Percentiles rank a stretch among this genome's conserved stretches.
Evolutionary conservation across 1,139 yeast genomes (phyloP).

Genomic region (Suhomyces panamericanus): DNA sequence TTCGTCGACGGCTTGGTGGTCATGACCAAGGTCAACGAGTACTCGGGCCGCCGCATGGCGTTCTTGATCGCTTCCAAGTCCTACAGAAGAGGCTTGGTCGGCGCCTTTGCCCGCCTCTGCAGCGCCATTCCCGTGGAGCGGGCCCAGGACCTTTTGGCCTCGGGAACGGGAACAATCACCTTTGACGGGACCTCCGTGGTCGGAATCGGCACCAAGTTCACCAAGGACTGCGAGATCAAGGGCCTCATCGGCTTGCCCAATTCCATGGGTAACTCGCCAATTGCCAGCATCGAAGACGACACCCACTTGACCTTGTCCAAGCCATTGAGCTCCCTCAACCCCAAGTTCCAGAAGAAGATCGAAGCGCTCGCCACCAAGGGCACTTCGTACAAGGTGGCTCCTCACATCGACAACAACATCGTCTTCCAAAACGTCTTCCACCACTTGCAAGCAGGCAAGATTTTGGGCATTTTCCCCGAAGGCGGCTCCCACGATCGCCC

Average conservation of each 20-base stretch:
- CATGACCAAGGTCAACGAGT: slow-evolving; percentile 39
- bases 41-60: slow-evolving; percentile 35
- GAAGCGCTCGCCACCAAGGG: slow-evolving; percentile 45
- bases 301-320: slow-evolving; percentile 49
- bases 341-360: slow-evolving; percentile 26
- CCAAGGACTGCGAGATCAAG: slow-evolving; percentile 44
- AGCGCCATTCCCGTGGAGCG: slow-evolving; percentile 73
- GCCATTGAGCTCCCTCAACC: slow-evolving; percentile 43
- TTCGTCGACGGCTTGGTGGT: slow-evolving; percentile 46
- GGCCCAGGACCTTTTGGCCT: slow-evolving; percentile 62
- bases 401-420: slow-evolving; percentile 59
- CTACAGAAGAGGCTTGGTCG: slow-evolving; percentile 34
- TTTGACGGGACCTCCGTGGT: slow-evolving; percentile 41
- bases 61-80: slow-evolving; percentile 24
- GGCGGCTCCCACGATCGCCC: slow-evolving; percentile 95
- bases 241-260: slow-evolving; percentile 65
- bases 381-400: slow-evolving; percentile 55
- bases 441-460: slow-evolving; percentile 55
- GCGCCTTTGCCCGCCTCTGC: slow-evolving; percentile 55
- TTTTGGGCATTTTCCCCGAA: slow-evolving; percentile 72
- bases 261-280: slow-evolving; percentile 58
- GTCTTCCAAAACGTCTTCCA: slow-evolving; percentile 65
- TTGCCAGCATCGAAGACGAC: slow-evolving; percentile 53
- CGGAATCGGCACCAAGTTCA: slow-evolving; percentile 54
- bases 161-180: slow-evolving; percentile 48